Conservation (phyloP, 2,329 filamentous ascomycete species). For the Pseudocercospora fuligena region DNA sequence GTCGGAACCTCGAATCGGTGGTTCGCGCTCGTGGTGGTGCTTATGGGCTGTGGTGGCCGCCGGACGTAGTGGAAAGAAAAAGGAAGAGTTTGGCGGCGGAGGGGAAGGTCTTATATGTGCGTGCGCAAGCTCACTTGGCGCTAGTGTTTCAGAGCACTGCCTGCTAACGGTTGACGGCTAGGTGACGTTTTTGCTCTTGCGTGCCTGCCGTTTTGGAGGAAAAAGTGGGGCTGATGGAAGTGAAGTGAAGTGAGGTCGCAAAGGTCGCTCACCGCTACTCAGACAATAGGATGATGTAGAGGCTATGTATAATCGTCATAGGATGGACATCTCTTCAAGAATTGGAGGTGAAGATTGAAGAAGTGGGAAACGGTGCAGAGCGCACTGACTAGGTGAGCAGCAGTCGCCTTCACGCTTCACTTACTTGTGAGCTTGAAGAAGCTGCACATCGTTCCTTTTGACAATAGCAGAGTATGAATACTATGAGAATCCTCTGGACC, state of each 20-base stretch:
- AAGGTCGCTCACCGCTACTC: background rate
- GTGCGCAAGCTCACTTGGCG: background rate
- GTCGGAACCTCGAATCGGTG: background rate
- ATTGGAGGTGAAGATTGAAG: background rate
- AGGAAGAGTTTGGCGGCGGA: background rate
- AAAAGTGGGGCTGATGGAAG: background rate
- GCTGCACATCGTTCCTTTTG: too few species aligned
- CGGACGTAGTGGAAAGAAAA: conserved; percentile 7
- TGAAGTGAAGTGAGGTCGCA: background rate
- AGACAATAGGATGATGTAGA: background rate
- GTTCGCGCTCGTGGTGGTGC: background rate
- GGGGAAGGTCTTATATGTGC: background rate
- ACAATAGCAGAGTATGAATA: too few species aligned
- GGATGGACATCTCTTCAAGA: background rate
- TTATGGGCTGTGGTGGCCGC: background rate
- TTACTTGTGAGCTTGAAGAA: background rate
- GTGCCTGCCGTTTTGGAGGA: background rate
- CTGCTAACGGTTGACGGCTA: background rate
- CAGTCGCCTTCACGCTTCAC: background rate
- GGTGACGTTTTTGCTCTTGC: background rate
- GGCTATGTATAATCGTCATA: background rate
- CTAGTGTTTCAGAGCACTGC: conserved; percentile 1
- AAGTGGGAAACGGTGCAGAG: background rate
- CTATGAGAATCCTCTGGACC: too few species aligned
- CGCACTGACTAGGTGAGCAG: background rate